Conservation (phyloP, 805 yeast genomes). For the Wickerhamiella shivajii region DNA sequence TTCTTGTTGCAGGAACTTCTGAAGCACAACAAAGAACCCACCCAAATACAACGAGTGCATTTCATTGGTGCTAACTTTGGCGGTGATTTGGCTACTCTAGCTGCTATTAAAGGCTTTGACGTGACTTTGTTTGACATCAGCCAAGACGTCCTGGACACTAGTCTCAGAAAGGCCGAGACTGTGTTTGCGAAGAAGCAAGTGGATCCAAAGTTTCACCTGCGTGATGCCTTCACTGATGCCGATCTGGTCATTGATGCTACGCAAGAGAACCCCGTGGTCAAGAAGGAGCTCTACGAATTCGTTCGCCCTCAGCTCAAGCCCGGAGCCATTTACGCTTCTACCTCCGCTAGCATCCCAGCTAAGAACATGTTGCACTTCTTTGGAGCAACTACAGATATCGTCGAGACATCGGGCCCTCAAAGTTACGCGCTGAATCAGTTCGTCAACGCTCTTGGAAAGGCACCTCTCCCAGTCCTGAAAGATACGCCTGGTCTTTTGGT, state of each 20-base stretch:
- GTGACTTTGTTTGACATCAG: too few species aligned
- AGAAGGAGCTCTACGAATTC: background rate
- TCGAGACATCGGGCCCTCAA: too few species aligned
- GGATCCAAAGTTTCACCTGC: too few species aligned
- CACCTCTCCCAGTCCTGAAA: conserved; percentile 1
- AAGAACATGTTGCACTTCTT: too few species aligned
- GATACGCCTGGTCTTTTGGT: conserved; percentile 1
- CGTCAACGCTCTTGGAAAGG: conserved; percentile 2
- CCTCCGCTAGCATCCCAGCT: too few species aligned
- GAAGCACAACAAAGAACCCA: conserved; percentile 1
- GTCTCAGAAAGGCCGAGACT: too few species aligned
- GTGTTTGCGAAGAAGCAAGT: too few species aligned
- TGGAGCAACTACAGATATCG: too few species aligned
- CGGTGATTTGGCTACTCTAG: conserved; percentile 3
- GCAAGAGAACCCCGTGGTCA: conserved; percentile 1
- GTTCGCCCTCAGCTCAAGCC: conserved; percentile 1
- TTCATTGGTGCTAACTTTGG: conserved; percentile 4
- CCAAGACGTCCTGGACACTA: too few species aligned
- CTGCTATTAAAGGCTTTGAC: conserved; percentile 3
- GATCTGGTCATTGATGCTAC: conserved; percentile 5
- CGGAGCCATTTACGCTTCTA: conserved; percentile 1
- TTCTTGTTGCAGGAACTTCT: conserved; percentile 4
- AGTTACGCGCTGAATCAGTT: too few species aligned
- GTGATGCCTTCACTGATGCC: background rate
- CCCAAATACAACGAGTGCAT: conserved; percentile 2